phyloP scores from a whole-genome alignment of 2,329 filamentous ascomycete genomes.

The Coniochaeta pulveracea region DNA sequence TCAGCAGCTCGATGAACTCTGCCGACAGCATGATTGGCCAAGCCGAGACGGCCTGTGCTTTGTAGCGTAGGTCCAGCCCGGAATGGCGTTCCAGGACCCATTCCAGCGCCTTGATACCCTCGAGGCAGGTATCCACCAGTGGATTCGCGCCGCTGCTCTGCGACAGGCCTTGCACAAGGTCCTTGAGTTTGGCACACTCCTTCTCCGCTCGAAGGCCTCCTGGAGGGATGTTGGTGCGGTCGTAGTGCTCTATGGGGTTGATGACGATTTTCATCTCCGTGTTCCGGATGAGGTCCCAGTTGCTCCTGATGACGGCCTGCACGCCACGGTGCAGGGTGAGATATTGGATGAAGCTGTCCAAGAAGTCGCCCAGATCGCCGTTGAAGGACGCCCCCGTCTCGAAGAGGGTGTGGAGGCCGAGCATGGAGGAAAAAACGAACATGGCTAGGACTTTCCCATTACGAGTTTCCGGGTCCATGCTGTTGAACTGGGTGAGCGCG shows the following conservation, averaged over 20 bases:
- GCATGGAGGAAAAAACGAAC: conserved; percentile 20
- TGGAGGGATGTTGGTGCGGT: conserved; percentile 9
- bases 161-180: conserved; percentile 8
- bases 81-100: conserved; percentile 7
- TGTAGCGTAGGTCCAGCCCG: conserved; percentile 4
- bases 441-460: conserved; percentile 19
- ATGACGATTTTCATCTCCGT: conserved; percentile 17
- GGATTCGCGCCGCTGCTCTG: conserved; percentile 15
- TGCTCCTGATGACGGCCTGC: conserved; percentile 9
- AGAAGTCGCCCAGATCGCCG: conserved; percentile 14
- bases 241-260: conserved; percentile 6
- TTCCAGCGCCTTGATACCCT: conserved; percentile 15
- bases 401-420: conserved; percentile 22
- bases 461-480: conserved; percentile 11
- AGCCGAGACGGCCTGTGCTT: conserved; percentile 15
- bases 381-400: conserved; percentile 17
- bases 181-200: conserved; percentile 14
- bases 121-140: conserved; percentile 14
- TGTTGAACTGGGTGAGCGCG: conserved; percentile 18
- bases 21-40: conserved; percentile 15
- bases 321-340: conserved; percentile 14
- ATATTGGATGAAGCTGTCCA: conserved; percentile 18
- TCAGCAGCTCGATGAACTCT: conserved; percentile 14
- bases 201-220: conserved; percentile 13
- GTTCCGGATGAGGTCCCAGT: conserved; percentile 16